A percentile compares a stretch with the other conserved stretches of the same genome.
Conservation (phyloP, 2,329 filamentous ascomycete species). For the Endoconidiophora polonica region DNA sequence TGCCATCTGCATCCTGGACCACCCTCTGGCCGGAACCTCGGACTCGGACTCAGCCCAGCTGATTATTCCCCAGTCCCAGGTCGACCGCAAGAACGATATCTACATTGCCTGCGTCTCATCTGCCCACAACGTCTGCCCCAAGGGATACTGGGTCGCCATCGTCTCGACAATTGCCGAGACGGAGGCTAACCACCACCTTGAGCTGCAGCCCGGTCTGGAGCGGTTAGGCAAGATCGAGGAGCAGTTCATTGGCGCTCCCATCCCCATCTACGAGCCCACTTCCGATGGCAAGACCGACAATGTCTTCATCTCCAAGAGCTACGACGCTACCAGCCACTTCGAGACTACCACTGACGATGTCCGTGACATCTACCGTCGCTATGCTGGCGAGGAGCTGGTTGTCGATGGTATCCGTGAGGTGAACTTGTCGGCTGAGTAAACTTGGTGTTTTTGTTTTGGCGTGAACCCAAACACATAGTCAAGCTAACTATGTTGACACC, state of each 20-base stretch:
- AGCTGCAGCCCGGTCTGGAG: conserved; percentile 83
- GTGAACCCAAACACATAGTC: not conserved
- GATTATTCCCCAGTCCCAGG: conserved; percentile 95
- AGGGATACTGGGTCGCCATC: conserved; percentile 97
- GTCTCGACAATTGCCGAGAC: conserved; percentile 94
- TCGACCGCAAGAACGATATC: conserved; percentile 93
- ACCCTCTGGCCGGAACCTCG: conserved; percentile 79
- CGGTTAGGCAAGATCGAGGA: conserved; percentile 87
- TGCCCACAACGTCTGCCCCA: conserved; percentile 94
- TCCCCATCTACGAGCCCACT: conserved; percentile 83
- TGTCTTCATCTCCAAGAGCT: conserved; percentile 96
- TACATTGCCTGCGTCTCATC: conserved; percentile 94
- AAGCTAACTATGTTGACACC: too few species aligned
- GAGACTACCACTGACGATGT: conserved; percentile 87
- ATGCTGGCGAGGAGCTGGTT: conserved; percentile 67
- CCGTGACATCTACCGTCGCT: conserved; percentile 76
- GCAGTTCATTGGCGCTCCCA: conserved; percentile 85
- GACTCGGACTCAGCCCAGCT: conserved; percentile 82
- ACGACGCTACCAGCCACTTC: conserved; percentile 95
- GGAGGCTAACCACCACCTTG: conserved; percentile 81
- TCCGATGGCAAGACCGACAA: conserved; percentile 72
- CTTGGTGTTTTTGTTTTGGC: not conserved
- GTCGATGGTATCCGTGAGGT: conserved; percentile 75
- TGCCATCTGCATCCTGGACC: conserved; percentile 93
- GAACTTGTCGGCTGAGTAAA: conserved; percentile 44